These are phyloP conservation scores for Buxus sempervirens DNA, from an alignment of 164 flowering plant species.

Conservation along the genomic window DNA sequence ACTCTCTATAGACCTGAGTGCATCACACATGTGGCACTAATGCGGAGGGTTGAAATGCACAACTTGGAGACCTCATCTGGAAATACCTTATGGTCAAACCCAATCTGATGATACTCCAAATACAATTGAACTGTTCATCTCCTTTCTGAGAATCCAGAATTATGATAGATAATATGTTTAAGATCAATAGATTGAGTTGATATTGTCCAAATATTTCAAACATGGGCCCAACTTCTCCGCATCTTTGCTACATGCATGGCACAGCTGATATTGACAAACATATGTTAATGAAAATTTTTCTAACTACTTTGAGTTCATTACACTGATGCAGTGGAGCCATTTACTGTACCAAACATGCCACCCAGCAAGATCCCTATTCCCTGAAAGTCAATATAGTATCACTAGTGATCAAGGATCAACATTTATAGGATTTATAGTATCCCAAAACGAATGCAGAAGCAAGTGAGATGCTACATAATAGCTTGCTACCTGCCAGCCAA, in stretches of 20 bases:
- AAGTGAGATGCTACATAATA: not conserved
- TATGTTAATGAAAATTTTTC: not conserved
- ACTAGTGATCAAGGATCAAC: not conserved
- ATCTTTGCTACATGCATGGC: not conserved
- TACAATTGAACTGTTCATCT: not conserved
- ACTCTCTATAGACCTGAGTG: too few relatives aligned
- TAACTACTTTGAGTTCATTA: conserved; percentile 27
- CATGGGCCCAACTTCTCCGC: not conserved
- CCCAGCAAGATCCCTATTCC: conserved; percentile 64
- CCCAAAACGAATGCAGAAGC: not conserved
- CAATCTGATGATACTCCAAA: conserved; percentile 21
- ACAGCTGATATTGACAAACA: not conserved
- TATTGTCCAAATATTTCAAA: not conserved
- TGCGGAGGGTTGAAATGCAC: not conserved
- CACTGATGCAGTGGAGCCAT: conserved; percentile 87
- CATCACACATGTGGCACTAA: too few relatives aligned
- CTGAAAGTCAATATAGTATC: conserved; percentile 31
- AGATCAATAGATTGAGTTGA: not conserved
- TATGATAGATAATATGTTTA: not conserved
- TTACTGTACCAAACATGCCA: conserved; percentile 75
- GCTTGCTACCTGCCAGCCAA: conserved; percentile 72
- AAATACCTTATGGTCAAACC: conserved; percentile 14
- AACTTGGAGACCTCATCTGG: not conserved
- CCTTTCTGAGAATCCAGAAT: not conserved
- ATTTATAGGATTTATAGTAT: not conserved